Conservation (phyloP, 371 early-diverging fungal genomes). For the Racocetra persica region DNA sequence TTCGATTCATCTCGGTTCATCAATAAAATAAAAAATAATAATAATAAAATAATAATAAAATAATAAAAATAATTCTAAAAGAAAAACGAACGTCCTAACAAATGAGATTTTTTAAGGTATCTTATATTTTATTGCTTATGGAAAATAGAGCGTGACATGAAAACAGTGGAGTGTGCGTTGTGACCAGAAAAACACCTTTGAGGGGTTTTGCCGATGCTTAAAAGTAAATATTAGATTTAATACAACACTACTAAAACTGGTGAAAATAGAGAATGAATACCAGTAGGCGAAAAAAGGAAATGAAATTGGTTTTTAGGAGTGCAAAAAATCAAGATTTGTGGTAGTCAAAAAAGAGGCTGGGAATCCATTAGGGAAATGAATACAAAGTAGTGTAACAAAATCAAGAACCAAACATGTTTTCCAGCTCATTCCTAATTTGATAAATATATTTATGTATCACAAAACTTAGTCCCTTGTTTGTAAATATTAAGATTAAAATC, state of each 20-base stretch:
- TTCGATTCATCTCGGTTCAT: neutral
- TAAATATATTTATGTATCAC: neutral
- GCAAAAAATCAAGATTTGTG: neutral
- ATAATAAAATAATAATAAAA: neutral
- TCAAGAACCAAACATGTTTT: neutral
- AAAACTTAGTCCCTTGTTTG: neutral
- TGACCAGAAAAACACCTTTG: neutral
- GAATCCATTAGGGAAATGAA: neutral
- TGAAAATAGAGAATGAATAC: neutral
- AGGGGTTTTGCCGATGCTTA: neutral
- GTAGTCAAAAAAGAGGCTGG: neutral
- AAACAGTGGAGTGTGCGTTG: neutral
- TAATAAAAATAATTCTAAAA: neutral
- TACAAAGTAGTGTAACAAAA: conserved; percentile 6
- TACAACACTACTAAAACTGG: neutral
- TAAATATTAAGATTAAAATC: neutral
- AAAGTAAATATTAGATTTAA: neutral
- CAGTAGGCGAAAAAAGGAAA: neutral
- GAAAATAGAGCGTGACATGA: neutral
- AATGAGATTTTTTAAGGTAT: neutral
- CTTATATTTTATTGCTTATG: neutral
- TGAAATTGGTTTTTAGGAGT: neutral
- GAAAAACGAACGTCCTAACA: neutral
- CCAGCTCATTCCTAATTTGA: neutral
- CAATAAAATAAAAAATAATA: conserved; percentile 11